Evolutionary conservation across 192 early-diverging fungal species (phyloP).

Genomic region (Neocallimastix lanati): DNA sequence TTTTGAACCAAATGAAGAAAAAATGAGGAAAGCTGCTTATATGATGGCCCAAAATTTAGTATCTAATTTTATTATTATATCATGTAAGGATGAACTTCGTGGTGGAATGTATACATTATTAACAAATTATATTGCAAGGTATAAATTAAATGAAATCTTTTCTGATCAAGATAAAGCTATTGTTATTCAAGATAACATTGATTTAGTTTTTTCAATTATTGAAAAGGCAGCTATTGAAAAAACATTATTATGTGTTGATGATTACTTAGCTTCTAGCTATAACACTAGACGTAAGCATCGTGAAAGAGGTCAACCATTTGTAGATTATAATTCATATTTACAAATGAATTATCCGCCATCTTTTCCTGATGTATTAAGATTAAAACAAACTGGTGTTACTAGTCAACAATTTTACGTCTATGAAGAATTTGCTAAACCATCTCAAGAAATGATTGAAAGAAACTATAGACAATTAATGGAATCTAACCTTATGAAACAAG

Average conservation of each 20-base stretch:
- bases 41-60: conserved; percentile 89
- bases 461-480: conserved; percentile 26
- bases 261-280: conserved; percentile 49
- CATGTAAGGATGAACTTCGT: conserved; percentile 81
- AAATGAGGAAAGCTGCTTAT: conserved; percentile 84
- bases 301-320: conserved; percentile 77
- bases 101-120: background rate
- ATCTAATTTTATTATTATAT: conserved; percentile 67
- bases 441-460: conserved; percentile 9
- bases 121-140: background rate
- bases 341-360: conserved; percentile 62
- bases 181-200: conserved; percentile 81
- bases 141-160: conserved; percentile 27
- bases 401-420: conserved; percentile 38
- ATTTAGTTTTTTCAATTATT: conserved; percentile 81
- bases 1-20: conserved; percentile 80
- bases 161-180: conserved; percentile 70
- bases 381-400: conserved; percentile 64
- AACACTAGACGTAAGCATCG: conserved; percentile 67
- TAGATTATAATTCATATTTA: conserved; percentile 62
- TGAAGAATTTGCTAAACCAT: conserved; percentile 19
- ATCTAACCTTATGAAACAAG: conserved; percentile 10
- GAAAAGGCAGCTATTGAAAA: conserved; percentile 93
- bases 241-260: conserved; percentile 84
- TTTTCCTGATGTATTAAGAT: conserved; percentile 70